Base-by-base conservation (phyloP, 1,139 yeast species). In the Kodamaea alishanica region DNA sequence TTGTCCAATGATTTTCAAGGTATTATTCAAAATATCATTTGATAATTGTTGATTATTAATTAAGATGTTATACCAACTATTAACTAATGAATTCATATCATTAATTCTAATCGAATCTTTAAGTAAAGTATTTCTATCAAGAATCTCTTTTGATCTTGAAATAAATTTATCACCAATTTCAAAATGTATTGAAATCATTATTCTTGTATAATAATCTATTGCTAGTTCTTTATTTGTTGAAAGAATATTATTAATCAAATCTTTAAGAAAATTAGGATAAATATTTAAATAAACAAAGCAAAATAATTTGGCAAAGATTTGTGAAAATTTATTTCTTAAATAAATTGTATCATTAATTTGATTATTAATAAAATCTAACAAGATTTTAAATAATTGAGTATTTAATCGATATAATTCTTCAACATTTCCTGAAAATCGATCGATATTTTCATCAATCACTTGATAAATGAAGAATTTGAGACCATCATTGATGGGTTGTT, bases 81-180 rank as follows among this genome's bases (percentile, higher is more conserved):
- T 60, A 0, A 88, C 78, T 49, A 90, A 63, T n/a, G 65, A 62
- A 26, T 69, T 64, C 83, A 90, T 84, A 58, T 89, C 97, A 38
- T 77, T 73, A 7, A 71, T 70, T 55, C 99, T 76, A 51, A 94
- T 82, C 29, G 79, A 72, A 61, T 94, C 98, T 56, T 94, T 94
- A 46, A 92, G 68, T 32, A 67, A 58, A 49, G 76, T 83, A 56
- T 84, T 86, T 51, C 89, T 75, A 40, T 81, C 83, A 34, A 79
- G 80, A 26, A 71, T 60, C 24, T 72, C 74, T 48, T 78, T 78
- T 11, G 83, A 77, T 49, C 96, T 75, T 25, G 81, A 66, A 48
- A 89, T 84, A 51, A 89, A 75, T 55, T 85, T 92, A 60, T 94
- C 98, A 25, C 96, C 98, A 48, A 94, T 88, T 61, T 90, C 97